Percentiles rank a stretch among this genome's conserved stretches.
These are phyloP conservation scores for Zopfia rhizophila DNA, from an alignment of 2,329 filamentous ascomycete genomes.

Conservation along the genomic window DNA sequence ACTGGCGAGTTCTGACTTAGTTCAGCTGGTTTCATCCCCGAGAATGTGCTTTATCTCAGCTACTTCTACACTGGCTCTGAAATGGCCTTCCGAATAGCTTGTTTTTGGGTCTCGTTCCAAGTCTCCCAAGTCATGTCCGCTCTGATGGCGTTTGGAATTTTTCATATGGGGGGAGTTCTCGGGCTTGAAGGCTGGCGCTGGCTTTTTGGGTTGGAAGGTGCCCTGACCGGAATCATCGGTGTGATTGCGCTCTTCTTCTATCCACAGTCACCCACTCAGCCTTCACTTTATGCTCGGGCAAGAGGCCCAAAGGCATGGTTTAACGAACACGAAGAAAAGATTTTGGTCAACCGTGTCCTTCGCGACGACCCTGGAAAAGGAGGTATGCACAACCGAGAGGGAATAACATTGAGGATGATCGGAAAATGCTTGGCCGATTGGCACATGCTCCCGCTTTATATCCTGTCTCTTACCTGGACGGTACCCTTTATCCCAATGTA, in stretches of 20 bases:
- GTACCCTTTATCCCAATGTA: conserved; percentile 51
- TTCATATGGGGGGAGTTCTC: conserved; percentile 60
- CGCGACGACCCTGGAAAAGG: conserved; percentile 67
- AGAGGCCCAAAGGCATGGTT: conserved; percentile 75
- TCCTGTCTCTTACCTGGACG: conserved; percentile 56
- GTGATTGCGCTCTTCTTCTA: conserved; percentile 46
- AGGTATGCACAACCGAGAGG: conserved; percentile 66
- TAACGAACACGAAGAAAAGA: conserved; percentile 72
- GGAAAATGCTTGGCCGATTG: conserved; percentile 63
- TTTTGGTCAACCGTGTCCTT: conserved; percentile 72
- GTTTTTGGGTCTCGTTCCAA: conserved; percentile 75
- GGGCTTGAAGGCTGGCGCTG: conserved; percentile 66
- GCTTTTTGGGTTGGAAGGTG: conserved; percentile 59
- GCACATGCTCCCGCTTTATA: conserved; percentile 66
- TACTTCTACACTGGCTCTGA: conserved; percentile 81
- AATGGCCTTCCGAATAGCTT: conserved; percentile 72
- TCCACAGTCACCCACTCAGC: conserved; percentile 67
- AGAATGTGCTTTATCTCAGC: conserved; percentile 72
- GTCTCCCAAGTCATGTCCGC: conserved; percentile 65
- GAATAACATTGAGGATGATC: conserved; percentile 59
- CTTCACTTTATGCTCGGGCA: conserved; percentile 66
- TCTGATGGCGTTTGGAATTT: conserved; percentile 64
- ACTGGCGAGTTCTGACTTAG: conserved; percentile 33
- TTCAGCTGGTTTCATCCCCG: conserved; percentile 64
- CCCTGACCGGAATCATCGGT: conserved; percentile 43